These are phyloP conservation scores for Calonectria naviculata DNA, from an alignment of 2,329 filamentous ascomycete species.

Conservation along the genomic window DNA sequence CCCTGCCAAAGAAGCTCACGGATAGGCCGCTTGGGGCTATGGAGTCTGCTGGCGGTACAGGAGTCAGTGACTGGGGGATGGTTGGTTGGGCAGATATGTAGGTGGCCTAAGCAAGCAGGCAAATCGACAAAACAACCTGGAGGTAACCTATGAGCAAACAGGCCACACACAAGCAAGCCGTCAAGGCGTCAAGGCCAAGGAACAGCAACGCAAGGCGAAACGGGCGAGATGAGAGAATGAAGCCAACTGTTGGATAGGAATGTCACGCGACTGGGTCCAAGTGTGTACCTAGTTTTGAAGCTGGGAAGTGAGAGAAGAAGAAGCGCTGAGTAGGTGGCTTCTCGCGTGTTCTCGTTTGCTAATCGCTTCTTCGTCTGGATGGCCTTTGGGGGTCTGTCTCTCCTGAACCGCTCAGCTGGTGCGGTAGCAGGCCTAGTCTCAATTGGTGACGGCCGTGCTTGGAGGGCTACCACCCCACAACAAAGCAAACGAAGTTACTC, in stretches of 20 bases:
- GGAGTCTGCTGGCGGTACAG: neutral
- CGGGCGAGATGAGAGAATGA: neutral
- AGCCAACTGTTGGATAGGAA: neutral
- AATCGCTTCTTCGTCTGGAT: neutral
- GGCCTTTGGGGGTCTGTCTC: neutral
- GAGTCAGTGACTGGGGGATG: neutral
- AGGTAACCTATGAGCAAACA: neutral
- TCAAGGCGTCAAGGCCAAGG: neutral
- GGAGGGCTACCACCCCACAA: constrained; percentile 14
- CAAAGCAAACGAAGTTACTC: neutral
- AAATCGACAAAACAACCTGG: neutral
- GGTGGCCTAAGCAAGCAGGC: neutral
- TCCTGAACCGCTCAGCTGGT: neutral
- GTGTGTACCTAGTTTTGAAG: neutral
- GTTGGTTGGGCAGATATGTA: neutral
- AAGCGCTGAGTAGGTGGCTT: neutral
- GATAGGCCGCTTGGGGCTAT: neutral
- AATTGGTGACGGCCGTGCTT: constrained; percentile 1
- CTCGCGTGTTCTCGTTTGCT: neutral
- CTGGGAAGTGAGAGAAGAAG: neutral
- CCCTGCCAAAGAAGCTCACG: neutral
- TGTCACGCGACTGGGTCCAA: neutral
- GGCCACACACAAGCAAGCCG: too few relatives aligned
- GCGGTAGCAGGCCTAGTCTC: constrained; percentile 1
- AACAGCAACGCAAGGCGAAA: neutral